These are phyloP conservation scores for Syzygium oleosum DNA, from an alignment of 345 rosid species.

Conservation along the genomic window DNA sequence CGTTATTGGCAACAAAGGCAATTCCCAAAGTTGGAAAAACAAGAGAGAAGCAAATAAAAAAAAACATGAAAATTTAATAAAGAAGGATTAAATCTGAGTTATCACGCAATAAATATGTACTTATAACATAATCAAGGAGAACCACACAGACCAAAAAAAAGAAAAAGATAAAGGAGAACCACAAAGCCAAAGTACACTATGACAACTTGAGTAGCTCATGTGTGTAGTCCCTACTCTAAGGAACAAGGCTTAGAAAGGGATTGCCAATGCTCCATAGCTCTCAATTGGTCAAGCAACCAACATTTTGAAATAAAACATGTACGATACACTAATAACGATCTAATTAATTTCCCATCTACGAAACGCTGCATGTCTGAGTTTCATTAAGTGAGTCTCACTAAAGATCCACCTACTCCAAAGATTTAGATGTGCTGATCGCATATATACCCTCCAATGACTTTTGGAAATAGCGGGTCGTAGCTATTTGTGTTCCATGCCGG, in stretches of 20 bases:
- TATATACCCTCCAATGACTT: background rate
- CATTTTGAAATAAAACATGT: background rate
- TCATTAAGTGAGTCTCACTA: background rate
- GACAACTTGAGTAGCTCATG: background rate
- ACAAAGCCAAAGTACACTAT: background rate
- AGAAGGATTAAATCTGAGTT: background rate
- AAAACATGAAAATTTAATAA: background rate
- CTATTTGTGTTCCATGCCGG: background rate
- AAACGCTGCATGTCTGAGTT: background rate
- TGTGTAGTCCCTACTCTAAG: background rate
- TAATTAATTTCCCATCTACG: background rate
- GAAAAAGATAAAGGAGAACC: background rate
- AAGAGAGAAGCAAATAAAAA: background rate
- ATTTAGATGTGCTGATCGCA: background rate
- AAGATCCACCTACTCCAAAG: background rate
- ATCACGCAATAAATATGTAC: background rate
- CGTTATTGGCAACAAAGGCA: background rate
- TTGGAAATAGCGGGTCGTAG: background rate
- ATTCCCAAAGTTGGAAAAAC: background rate
- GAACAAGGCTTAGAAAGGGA: background rate
- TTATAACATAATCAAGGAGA: background rate
- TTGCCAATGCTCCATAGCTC: background rate
- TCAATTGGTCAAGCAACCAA: background rate
- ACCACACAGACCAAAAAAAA: background rate
- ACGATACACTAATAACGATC: background rate